Percentiles rank a stretch among this genome's conserved stretches.
phyloP scores from a whole-genome alignment of 306 rosid genomes.

The Gastrolobium bilobum region DNA sequence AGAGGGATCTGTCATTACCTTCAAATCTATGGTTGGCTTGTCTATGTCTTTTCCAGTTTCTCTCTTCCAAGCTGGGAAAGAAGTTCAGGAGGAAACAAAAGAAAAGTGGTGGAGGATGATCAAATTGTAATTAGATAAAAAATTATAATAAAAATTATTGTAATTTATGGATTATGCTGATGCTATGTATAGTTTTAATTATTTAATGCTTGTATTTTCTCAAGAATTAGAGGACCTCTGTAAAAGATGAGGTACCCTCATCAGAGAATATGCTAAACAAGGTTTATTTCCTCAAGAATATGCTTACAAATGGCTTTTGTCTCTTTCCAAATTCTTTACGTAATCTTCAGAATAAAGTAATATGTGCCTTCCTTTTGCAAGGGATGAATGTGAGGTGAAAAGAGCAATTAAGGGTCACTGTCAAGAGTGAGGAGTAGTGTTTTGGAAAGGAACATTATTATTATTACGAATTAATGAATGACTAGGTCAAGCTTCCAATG shows the following conservation, averaged over 20 bases:
- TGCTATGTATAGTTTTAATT: not conserved
- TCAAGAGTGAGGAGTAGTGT: not conserved
- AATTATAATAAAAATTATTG: not conserved
- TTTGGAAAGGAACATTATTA: no score
- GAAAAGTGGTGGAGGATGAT: constrained; percentile 27
- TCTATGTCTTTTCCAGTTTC: constrained; percentile 57
- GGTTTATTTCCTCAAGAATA: constrained; percentile 32
- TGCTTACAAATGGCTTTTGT: constrained; percentile 31
- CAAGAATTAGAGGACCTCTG: not conserved
- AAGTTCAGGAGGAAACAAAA: not conserved
- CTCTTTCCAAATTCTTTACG: constrained; percentile 27
- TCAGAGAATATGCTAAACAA: constrained; percentile 40
- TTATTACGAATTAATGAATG: no score
- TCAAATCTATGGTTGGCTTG: constrained; percentile 55
- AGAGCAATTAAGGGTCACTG: not conserved
- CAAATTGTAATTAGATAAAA: constrained; percentile 25
- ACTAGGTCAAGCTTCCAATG: no score
- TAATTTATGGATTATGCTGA: constrained; percentile 6
- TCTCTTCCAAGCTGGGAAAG: constrained; percentile 31
- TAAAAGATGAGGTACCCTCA: not conserved
- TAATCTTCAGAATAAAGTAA: constrained; percentile 6
- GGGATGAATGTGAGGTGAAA: not conserved
- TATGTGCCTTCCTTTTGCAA: not conserved
- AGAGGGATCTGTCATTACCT: constrained; percentile 50
- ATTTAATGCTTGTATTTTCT: not conserved